Evolutionary conservation across 257 asterid species (phyloP).

Genomic region (Nicotiana tomentosiformis): DNA sequence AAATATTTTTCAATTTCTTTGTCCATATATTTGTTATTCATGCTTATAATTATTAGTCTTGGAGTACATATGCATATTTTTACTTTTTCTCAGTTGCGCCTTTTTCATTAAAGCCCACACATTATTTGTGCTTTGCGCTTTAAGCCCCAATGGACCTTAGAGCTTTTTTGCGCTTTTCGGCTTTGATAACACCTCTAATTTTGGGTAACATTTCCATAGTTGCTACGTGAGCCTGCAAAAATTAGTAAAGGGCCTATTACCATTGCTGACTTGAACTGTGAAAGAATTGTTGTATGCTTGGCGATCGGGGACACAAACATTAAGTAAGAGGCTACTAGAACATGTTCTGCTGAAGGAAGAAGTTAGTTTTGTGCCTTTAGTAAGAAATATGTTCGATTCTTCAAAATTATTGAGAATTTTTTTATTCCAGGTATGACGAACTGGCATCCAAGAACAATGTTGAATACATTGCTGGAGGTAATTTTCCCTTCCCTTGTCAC

Average conservation of each 20-base stretch:
- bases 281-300: background rate
- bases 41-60: too few species aligned
- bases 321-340: background rate
- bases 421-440: conserved; percentile 74
- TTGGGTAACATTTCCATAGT: background rate
- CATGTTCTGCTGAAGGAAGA: background rate
- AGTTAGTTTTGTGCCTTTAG: background rate
- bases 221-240: background rate
- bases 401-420: background rate
- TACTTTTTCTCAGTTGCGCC: too few species aligned
- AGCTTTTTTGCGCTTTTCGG: too few species aligned
- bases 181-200: too few species aligned
- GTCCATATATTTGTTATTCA: too few species aligned
- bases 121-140: too few species aligned
- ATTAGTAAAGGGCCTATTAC: background rate
- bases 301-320: background rate
- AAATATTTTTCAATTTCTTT: too few species aligned
- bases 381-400: background rate
- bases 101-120: too few species aligned
- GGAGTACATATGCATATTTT: too few species aligned
- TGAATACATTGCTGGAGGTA: conserved; percentile 98
- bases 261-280: background rate
- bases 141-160: too few species aligned
- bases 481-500: background rate
- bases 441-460: conserved; percentile 70